Evolutionary conservation across 495 filamentous ascomycete genomes (phyloP), one percentile per base, ranked within the genome.

Genomic region (Cenococcum geophilum): DNA sequence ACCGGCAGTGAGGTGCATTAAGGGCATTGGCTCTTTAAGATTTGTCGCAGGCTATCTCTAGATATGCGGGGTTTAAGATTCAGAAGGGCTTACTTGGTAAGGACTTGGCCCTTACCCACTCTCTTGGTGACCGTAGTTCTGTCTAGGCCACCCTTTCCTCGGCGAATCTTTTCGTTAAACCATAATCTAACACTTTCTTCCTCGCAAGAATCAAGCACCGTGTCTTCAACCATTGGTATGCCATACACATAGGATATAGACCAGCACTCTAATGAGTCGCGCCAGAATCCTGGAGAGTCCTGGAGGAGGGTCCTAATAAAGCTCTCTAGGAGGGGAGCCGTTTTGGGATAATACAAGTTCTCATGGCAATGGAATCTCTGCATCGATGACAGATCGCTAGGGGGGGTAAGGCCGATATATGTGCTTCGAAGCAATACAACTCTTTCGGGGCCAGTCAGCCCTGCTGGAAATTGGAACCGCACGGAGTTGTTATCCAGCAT

Each of bases 151-250:
- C 53, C 22, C 23, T 56, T 56, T 56, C 53, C 32, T 32, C 32
- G 53, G 53, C 53, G 53, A 56, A 56, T 56, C 32, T 37, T 56
- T 56, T 56, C 53, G 53, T 56, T 56, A 27, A 56, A 56, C 53
- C 53, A 56, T 36, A 37, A 35, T 22, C 27, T 56, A n/a, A 56
- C 18, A 37, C 53, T 56, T 35, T 56, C 53, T 35, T 37, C 25
- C 10, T 56, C 32, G 16, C 53, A 56, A 34, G 53, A 56, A 56
- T 56, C 34, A 56, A 56, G 53, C 53, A 37, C 53, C 12, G 53
- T 56, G 53, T 56, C 53, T 56, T 56, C 53, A 56, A 56, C 53
- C 53, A 56, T 56, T 32, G 37, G 53, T 37, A 56, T 56, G 22
- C 53, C 32, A 56, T 56, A 56, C 22, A 56, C 34, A 37, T 56